Conservation (phyloP, 2,329 filamentous ascomycete species). For the Epichloe amarillans region DNA sequence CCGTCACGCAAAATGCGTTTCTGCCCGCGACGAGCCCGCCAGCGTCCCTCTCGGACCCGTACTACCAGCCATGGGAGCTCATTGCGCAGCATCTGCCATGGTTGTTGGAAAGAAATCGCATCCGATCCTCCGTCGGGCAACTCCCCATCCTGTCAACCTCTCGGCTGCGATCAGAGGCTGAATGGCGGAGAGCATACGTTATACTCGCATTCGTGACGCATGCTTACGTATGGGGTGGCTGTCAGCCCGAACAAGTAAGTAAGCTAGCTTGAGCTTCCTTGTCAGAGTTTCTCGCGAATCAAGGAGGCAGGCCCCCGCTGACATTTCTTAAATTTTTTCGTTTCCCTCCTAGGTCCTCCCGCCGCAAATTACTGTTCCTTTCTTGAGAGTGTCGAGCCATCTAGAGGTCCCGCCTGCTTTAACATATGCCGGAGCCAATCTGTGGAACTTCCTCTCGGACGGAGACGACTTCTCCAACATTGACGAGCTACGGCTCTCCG, state of each 20-base stretch:
- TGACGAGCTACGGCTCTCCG: slow-evolving; percentile 55
- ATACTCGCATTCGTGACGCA: slow-evolving; percentile 70
- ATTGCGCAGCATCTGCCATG: slow-evolving; percentile 54
- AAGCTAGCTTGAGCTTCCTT: background rate
- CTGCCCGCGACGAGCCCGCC: slow-evolving; percentile 60
- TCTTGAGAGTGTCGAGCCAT: slow-evolving; percentile 55
- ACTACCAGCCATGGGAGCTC: slow-evolving; percentile 71
- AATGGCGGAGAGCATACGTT: slow-evolving; percentile 74
- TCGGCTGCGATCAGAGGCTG: slow-evolving; percentile 46
- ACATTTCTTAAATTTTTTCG: background rate
- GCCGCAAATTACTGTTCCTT: slow-evolving; percentile 62
- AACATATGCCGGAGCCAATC: slow-evolving; percentile 74
- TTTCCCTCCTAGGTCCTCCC: slow-evolving; percentile 43
- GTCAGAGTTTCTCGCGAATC: too few relatives aligned
- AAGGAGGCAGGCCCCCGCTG: too few relatives aligned
- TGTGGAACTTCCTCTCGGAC: slow-evolving; percentile 66
- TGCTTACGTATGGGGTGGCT: slow-evolving; percentile 80
- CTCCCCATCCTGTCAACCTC: slow-evolving; percentile 60
- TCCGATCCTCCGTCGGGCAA: slow-evolving; percentile 48
- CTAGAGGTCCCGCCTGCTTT: slow-evolving; percentile 76
- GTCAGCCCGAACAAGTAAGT: slow-evolving; percentile 55
- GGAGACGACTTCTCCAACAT: slow-evolving; percentile 45
- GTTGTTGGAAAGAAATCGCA: slow-evolving; percentile 48
- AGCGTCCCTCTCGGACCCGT: slow-evolving; percentile 48
- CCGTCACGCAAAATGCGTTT: slow-evolving; percentile 52